Conservation (phyloP, 352 stramenopile species). For the Globisporangium emineosum region DNA sequence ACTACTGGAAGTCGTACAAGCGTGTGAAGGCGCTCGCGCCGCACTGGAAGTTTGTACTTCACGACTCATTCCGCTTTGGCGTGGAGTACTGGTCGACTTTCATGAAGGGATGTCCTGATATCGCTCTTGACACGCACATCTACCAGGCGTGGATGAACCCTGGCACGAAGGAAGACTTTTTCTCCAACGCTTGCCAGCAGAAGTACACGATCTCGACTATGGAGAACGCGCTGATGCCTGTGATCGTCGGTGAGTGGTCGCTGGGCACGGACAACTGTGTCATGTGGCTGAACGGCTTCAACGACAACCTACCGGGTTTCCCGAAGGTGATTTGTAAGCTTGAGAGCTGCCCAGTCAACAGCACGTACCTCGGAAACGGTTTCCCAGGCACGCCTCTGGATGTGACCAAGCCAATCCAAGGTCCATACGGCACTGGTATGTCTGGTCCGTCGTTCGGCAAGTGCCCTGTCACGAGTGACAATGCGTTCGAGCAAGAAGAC, state of each 20-base stretch:
- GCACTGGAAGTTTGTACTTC: conserved; percentile 95
- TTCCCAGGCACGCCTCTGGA: conserved; percentile 90
- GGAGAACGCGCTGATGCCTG: conserved; percentile 91
- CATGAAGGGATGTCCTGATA: conserved; percentile 86
- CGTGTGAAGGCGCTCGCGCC: conserved; percentile 90
- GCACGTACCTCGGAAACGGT: conserved; percentile 85
- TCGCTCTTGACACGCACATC: conserved; percentile 95
- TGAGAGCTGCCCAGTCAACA: conserved; percentile 72
- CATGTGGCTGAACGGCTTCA: conserved; percentile 86
- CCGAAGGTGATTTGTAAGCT: conserved; percentile 90
- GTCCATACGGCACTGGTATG: conserved; percentile 71
- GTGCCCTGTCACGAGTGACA: conserved; percentile 86
- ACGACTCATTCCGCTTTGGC: conserved; percentile 94
- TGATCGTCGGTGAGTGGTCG: conserved; percentile 95
- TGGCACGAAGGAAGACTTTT: conserved; percentile 77
- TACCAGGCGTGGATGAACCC: conserved; percentile 90
- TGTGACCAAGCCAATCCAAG: conserved; percentile 82
- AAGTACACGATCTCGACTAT: conserved; percentile 88
- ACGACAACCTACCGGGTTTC: conserved; percentile 91
- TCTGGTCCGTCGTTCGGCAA: conserved; percentile 87
- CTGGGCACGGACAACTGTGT: conserved; percentile 82
- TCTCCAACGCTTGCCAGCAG: conserved; percentile 87
- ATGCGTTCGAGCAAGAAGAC: conserved; percentile 78
- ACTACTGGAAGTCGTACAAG: conserved; percentile 97
- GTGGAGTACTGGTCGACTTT: conserved; percentile 68